Base-by-base conservation (phyloP, 306 rosid genomes). In the Acacia crassicarpa region DNA sequence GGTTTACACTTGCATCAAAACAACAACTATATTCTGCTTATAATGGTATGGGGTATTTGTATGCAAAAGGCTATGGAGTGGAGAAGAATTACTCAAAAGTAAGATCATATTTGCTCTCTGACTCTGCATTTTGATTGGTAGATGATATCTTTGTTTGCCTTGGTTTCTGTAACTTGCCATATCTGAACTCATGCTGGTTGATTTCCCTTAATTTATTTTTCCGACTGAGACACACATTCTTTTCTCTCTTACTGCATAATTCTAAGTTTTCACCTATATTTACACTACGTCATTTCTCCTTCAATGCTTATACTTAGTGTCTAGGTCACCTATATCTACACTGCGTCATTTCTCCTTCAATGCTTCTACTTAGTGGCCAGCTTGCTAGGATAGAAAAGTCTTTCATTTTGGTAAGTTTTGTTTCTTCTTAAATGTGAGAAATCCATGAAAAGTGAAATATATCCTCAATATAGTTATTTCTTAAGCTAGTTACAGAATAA, bases 11-110 rank as follows among this genome's bases (percentile, higher is more conserved):
- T 43, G 95, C 95, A 66, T 88, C 93, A 30, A 85, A 82, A 71
- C 95, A 88, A 43, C 87, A 84, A 11, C 82, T 82, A 12, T 89
- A 46, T 83, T 86, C 91, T 16, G 91, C 95, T 56, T 89, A 86
- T 73, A 91, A 91, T 75, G 95, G 93, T 75, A 83, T 91, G 84
- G 95, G 93, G 7, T 91, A 91, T 86, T 81, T 91, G 70, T 86
- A 88, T 67, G 89, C 88, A 49, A 88, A 89, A 62, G 95, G 95
- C 32, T 86, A 89, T 49, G 93, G 95, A 72, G 91, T 91, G 33
- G 93, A 87, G 22, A 87, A 88, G 71, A 91, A 91, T 69, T 89
- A 83, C 89, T 88, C 91, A 30, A 91, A 88, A 81, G 95, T 89
- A 83, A 84, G 86, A 71, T 33, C 33, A 6, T 72, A 73, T 56